Base-by-base conservation (phyloP, 352 stramenopile genomes). In the Lagenidium giganteum region DNA sequence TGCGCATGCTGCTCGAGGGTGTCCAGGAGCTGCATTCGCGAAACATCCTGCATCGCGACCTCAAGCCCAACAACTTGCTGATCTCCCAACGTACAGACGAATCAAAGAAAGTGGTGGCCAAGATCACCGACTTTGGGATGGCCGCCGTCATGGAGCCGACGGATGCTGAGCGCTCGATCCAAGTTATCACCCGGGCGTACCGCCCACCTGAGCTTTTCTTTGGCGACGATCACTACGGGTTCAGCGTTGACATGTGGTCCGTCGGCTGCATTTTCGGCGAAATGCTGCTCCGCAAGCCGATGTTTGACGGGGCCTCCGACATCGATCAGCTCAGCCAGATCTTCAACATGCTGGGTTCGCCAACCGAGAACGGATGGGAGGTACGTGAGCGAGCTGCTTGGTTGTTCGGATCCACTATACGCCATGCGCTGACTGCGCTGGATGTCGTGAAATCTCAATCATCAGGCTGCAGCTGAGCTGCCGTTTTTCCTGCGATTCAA, bases 71-170 rank as follows among this genome's bases (percentile, higher is more conserved):
- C 59, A 86, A 87, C 38, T 32, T 86, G 29, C 47, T 87, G 42
- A 46, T 86, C 24, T 78, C 66, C n/a, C 55, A 54, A n/a, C n/a
- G n/a, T n/a, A n/a, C n/a, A n/a, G n/a, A n/a, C n/a, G n/a, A n/a
- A n/a, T n/a, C n/a, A n/a, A 39, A 46, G 47, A 34, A 53, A 66
- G 27, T 41, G 51, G 54, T 54, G 9, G 70, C 65, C 37, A 87
- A 83, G 56, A 72, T 86, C 47, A 76, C 67, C 21, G 74, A 87
- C 41, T 83, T 87, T 45, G 74, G 74, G n/a, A 83, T 87, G 71
- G 74, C 74, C n/a, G n/a, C n/a, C 9, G 11, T 55, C 18, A 42
- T 24, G 16, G 26, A 27, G 3, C 16, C n/a, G n/a, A n/a, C n/a
- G n/a, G n/a, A n/a, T n/a, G n/a, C 29, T n/a, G 76, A 78, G 55